Percentiles rank a stretch among this genome's conserved stretches.
phyloP scores from a whole-genome alignment of 108 stramenopile species.

The Hondaea fermentalgiana region DNA sequence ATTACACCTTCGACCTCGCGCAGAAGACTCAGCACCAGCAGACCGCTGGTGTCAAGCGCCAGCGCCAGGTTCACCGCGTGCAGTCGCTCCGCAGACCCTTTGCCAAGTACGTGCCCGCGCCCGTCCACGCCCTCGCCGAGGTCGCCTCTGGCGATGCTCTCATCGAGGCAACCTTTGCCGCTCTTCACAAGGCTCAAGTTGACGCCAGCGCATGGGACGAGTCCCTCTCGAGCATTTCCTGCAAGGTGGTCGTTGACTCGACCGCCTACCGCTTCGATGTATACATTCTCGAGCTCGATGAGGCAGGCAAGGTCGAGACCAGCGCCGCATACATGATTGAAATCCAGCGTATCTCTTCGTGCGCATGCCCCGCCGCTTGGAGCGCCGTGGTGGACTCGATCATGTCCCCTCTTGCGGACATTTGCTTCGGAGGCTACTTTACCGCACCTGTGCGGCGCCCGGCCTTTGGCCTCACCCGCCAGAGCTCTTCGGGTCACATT shows the following conservation, averaged over 20 bases:
- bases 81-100: not conserved
- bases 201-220: not conserved
- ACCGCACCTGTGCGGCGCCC: not conserved
- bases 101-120: not conserved
- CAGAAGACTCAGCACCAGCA: not conserved
- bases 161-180: not conserved
- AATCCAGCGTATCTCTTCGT: not conserved
- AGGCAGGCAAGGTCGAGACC: not conserved
- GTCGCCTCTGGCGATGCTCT: not conserved
- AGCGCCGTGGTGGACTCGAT: not conserved
- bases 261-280: not conserved
- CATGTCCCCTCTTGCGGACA: not conserved
- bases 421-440: not conserved
- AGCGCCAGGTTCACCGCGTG: not conserved
- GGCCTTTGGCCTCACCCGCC: not conserved
- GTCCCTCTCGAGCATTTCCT: not conserved
- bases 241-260: not conserved
- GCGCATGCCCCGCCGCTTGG: not conserved
- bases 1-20: not conserved
- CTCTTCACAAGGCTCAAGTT: not conserved
- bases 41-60: not conserved
- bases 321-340: not conserved
- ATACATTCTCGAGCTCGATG: not conserved
- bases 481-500: not conserved
- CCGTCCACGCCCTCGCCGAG: not conserved